Conservation (phyloP, 2,329 filamentous ascomycete genomes). For the Fonsecaea pedrosoi region DNA sequence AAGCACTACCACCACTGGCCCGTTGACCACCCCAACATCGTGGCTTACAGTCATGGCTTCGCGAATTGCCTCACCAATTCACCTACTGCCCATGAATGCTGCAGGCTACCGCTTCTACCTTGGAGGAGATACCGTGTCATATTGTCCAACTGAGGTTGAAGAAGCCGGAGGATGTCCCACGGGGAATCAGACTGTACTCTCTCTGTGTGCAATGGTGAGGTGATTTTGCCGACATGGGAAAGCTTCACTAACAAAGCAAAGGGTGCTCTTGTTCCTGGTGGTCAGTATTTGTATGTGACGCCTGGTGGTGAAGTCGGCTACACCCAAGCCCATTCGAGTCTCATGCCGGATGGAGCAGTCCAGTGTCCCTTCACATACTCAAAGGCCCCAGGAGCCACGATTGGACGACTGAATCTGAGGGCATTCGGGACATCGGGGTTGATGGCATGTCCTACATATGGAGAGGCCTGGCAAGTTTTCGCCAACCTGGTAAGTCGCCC, state of each 20-base stretch:
- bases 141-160: slow-evolving; percentile 55
- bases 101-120: slow-evolving; percentile 59
- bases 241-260: slow-evolving; percentile 38
- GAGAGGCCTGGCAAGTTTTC: slow-evolving; percentile 51
- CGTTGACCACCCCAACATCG: slow-evolving; percentile 33
- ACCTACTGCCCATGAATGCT: slow-evolving; percentile 57
- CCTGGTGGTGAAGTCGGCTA: slow-evolving; percentile 63
- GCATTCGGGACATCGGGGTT: slow-evolving; percentile 49
- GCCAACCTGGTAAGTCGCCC: slow-evolving; percentile 42
- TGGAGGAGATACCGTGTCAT: slow-evolving; percentile 55
- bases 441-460: slow-evolving; percentile 52
- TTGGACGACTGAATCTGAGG: slow-evolving; percentile 39
- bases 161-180: slow-evolving; percentile 51
- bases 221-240: neutral
- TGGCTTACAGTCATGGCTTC: slow-evolving; percentile 54
- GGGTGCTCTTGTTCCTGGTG: slow-evolving; percentile 65
- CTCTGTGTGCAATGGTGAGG: slow-evolving; percentile 46
- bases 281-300: slow-evolving; percentile 66
- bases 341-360: slow-evolving; percentile 59
- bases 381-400: slow-evolving; percentile 40
- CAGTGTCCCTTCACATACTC: slow-evolving; percentile 57
- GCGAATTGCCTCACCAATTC: slow-evolving; percentile 58
- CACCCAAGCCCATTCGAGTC: slow-evolving; percentile 62
- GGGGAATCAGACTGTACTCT: slow-evolving; percentile 56
- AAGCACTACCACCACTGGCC: slow-evolving; percentile 20